These are phyloP conservation scores for Calophaca sinica DNA, from an alignment of 306 rosid genomes.

Conservation along the genomic window DNA sequence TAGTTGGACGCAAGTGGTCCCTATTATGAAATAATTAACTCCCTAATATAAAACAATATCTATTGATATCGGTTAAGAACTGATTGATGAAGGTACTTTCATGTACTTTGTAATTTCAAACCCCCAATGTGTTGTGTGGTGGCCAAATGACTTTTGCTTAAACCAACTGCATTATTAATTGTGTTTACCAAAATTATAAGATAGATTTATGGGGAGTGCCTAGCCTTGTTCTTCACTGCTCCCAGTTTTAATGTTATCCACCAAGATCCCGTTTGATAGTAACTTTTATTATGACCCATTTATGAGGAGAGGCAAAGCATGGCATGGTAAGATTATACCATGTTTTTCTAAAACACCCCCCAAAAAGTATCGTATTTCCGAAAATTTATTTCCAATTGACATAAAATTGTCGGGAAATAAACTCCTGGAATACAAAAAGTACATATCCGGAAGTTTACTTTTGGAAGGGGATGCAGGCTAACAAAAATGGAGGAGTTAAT, in stretches of 20 bases:
- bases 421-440: no score
- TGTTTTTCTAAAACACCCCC: no score
- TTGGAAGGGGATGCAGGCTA: no score
- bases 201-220: neutral
- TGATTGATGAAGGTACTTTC: slow-evolving; percentile 26
- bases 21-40: neutral
- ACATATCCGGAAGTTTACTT: no score
- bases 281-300: neutral
- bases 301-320: slow-evolving; percentile 7
- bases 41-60: neutral
- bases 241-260: slow-evolving; percentile 17
- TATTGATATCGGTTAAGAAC: slow-evolving; percentile 13
- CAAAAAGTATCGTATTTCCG: no score
- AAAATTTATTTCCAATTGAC: no score
- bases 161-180: slow-evolving; percentile 22
- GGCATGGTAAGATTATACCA: neutral
- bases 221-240: neutral
- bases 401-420: no score
- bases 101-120: neutral
- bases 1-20: neutral
- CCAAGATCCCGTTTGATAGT: neutral
- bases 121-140: neutral
- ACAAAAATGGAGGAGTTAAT: no score
- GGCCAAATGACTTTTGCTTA: slow-evolving; percentile 33
- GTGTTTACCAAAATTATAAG: slow-evolving; percentile 9